phyloP scores from a whole-genome alignment of 1,139 yeast genomes.

The Pichia sp. region DNA sequence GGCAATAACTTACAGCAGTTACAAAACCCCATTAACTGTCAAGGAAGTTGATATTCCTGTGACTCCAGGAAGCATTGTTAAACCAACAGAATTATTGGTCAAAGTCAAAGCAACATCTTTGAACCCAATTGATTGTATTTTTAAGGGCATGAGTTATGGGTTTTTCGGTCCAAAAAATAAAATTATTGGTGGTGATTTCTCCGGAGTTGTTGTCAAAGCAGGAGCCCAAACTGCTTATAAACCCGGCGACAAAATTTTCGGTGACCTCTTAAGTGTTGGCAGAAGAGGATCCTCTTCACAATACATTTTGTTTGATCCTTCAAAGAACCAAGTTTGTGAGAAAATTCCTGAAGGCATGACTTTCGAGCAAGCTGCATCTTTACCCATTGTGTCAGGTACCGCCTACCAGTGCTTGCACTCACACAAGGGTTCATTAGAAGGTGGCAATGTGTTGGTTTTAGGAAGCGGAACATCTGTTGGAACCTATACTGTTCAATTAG shows the following conservation, averaged over 20 bases:
- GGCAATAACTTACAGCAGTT: constrained; percentile 21
- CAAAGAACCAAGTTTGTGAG: constrained; percentile 34
- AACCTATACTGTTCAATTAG: constrained; percentile 52
- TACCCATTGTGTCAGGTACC: constrained; percentile 47
- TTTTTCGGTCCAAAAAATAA: constrained; percentile 39
- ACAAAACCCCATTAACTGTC: constrained; percentile 20
- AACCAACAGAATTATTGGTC: constrained; percentile 47
- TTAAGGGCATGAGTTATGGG: constrained; percentile 28
- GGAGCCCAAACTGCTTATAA: constrained; percentile 42
- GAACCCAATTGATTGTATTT: constrained; percentile 64
- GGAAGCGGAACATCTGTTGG: constrained; percentile 82
- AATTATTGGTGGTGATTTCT: constrained; percentile 58
- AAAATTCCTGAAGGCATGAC: constrained; percentile 47
- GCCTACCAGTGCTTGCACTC: constrained; percentile 25
- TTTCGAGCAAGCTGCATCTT: constrained; percentile 54
- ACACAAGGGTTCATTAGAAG: constrained; percentile 26
- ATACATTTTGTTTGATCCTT: constrained; percentile 45
- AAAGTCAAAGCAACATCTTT: constrained; percentile 56
- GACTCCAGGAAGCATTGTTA: constrained; percentile 28
- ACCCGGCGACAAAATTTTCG: constrained; percentile 65
- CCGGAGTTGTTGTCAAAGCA: constrained; percentile 59
- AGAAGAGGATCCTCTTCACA: constrained; percentile 51
- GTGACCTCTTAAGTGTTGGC: constrained; percentile 43
- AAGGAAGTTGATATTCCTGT: constrained; percentile 17
- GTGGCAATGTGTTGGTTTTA: constrained; percentile 45